Evolutionary conservation across 371 early-diverging fungal species (phyloP), one percentile per base, ranked within the genome.

Genomic region (Batkoa obscura): DNA sequence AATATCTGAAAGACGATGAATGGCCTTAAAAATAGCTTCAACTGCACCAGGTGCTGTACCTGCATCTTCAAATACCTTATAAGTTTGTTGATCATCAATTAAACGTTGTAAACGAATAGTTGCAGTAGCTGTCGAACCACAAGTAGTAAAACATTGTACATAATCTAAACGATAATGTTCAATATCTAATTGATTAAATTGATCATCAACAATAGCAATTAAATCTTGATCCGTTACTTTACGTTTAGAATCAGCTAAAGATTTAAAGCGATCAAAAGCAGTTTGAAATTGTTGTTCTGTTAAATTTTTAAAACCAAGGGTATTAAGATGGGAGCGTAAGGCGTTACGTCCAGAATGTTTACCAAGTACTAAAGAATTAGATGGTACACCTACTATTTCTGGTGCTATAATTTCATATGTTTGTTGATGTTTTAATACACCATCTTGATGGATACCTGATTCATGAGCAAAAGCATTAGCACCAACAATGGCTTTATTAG

Each of bases 401-500:
- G 95, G 92, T 46, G 79, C 76, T 60, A 95, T 93, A 61, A 95
- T 95, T 68, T 95, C 95, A 62, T 95, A 95, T 0, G 95, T 95
- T 45, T 72, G 74, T 62, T 85, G 80, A 74, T 92, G 79, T 74
- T 95, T 95, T 59, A 94, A 78, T 43, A 94, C 83, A 61, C 95
- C 95, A 65, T 94, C 95, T 68, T 94, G 95, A 69, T 94, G 95
- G 65, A 94, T 94, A 51, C 95, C 95, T 50, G 89, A 88, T 69
- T 93, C 93, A 68, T 94, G 95, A 59, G 90, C 74, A 64, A 94
- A 94, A n/a, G 95, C 95, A 60, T 94, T 94, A 57, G 84, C 81
- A 37, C 95, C 95, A 5, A 95, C 95, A 63, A 95, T 93, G 33
- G 95, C 94, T 72, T 95, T 95, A 79, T 95, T 93, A 34, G 91